Evolutionary conservation across 2,329 filamentous ascomycete species (phyloP), one percentile per base, ranked within the genome.

Genomic region (Botryotinia convoluta): DNA sequence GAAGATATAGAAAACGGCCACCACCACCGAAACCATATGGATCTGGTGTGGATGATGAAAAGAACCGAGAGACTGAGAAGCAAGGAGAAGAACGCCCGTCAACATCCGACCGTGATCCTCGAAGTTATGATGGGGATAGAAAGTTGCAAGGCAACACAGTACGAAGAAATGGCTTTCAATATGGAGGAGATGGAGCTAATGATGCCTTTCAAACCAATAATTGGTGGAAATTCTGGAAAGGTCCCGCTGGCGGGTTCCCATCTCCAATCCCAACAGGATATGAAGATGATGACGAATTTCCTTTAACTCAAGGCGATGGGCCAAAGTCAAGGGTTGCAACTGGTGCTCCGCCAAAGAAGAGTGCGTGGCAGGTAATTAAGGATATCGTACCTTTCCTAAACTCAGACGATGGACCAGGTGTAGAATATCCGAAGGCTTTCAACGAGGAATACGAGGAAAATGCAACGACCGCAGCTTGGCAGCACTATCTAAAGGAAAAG

Each of bases 401-500:
- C 16, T 62, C 69, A 0, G 76, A 79, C 35, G 76, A 79, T 12
- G 81, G 83, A 18, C 69, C 70, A 4, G 74, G 75, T 29, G 67
- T 75, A 9, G 75, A 81, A 12, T 97, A 97, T 78, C 87, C 89
- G 0, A 74, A 84, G 3, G 89, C 92, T 0, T 90, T 88, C 79
- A 89, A 92, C 75, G 81, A 88, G 48, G 87, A 91, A 1, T 89
- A 85, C 76, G 84, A 87, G 51, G 87, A 91, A 42, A 86, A 91
- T 73, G 86, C 89, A 18, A 88, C 91, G 61, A 87, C 87, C 14
- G 87, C 89, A 67, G 90, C 93, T 0, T 99, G 96, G 96, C 90
- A 91, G 78, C 92, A 91, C 74, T 98, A 95, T 83, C 84, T 98
- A 69, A 91, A 90, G 79, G 88, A 89, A 73, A 94, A 92, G 73